Base-by-base conservation (phyloP, 2,329 filamentous ascomycete species). In the Pseudocercospora fijiensis region DNA sequence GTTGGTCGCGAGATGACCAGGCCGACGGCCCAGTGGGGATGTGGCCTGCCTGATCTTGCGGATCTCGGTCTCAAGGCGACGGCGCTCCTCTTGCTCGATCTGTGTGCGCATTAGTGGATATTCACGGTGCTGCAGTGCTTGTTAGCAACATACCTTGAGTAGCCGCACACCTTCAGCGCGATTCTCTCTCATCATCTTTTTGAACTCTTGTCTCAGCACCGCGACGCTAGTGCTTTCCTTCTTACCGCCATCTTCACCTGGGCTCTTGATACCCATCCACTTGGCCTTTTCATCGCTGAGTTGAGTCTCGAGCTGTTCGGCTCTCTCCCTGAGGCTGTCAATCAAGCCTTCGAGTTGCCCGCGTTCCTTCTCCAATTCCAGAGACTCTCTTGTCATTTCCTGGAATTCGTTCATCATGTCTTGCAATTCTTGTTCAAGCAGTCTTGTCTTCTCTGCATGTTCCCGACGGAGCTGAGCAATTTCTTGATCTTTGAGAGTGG, bases 161-260 rank as follows among this genome's bases (percentile, higher is more conserved):
- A 83, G 80, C 77, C 84, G 88, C 71, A 86, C 79, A 65, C 85
- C 87, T 75, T 91, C 89, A 1, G 83, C 81, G 65, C 88, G 84
- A 55, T 86, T 86, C 72, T 91, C 88, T 67, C 87, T 83, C 88
- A 91, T 90, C 88, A 91, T 91, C 79, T 89, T 90, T 80, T 90
- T 90, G 74, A 91, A 91, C 75, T 91, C 89, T 66, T 87, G 88
- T 76, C 87, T 87, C 72, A 91, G 73, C 45, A 90, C 87, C 77
- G 85, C 85, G 24, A 86, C 88, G 70, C 87, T 90, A 10, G 87
- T 90, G 9, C 81, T 84, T 67, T 88, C 86, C 63, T 77, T 75
- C 30, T 67, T 63, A 37, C 65, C 66, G 37, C 64, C 65, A 22
- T 70, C 69, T 26, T 37, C 67, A 72, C 60, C 78, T 13, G 85